Percentiles rank a stretch among this genome's conserved stretches.
These are phyloP conservation scores for Calonectria hongkongensis DNA, from an alignment of 2,329 filamentous ascomycete genomes.

Conservation along the genomic window DNA sequence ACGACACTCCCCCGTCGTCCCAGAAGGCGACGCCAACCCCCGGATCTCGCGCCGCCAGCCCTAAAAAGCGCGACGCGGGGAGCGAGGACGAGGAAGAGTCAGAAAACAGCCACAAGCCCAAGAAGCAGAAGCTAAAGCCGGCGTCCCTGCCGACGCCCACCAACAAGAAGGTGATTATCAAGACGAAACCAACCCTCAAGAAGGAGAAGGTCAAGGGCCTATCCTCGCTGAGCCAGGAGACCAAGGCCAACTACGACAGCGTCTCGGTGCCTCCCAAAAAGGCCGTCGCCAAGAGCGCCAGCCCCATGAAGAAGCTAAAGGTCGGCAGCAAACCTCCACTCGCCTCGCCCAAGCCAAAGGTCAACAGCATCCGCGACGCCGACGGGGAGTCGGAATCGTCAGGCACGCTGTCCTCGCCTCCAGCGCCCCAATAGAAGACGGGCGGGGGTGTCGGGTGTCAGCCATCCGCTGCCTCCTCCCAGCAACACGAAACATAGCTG, in stretches of 20 bases:
- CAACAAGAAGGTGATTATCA: slow-evolving; percentile 74
- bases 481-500: slow-evolving; percentile 16
- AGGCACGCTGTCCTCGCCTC: slow-evolving; percentile 73
- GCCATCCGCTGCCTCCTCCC: neutral
- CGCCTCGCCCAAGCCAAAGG: slow-evolving; percentile 69
- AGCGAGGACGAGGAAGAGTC: slow-evolving; percentile 74
- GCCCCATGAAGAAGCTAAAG: slow-evolving; percentile 66
- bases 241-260: slow-evolving; percentile 59
- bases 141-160: slow-evolving; percentile 39
- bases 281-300: slow-evolving; percentile 59
- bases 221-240: slow-evolving; percentile 71
- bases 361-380: slow-evolving; percentile 65
- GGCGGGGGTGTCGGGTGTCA: neutral
- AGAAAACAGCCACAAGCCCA: slow-evolving; percentile 70
- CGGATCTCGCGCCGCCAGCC: slow-evolving; percentile 72
- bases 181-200: slow-evolving; percentile 70
- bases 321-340: slow-evolving; percentile 67
- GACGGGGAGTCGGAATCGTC: slow-evolving; percentile 75
- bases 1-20: slow-evolving; percentile 77
- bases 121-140: slow-evolving; percentile 76
- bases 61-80: slow-evolving; percentile 72
- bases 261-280: slow-evolving; percentile 62
- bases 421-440: slow-evolving; percentile 50
- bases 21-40: slow-evolving; percentile 77
- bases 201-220: slow-evolving; percentile 74